Evolutionary conservation across 2,329 filamentous ascomycete species (phyloP), one percentile per base, ranked within the genome.

Genomic region (Aspergillus hiratsukae): DNA sequence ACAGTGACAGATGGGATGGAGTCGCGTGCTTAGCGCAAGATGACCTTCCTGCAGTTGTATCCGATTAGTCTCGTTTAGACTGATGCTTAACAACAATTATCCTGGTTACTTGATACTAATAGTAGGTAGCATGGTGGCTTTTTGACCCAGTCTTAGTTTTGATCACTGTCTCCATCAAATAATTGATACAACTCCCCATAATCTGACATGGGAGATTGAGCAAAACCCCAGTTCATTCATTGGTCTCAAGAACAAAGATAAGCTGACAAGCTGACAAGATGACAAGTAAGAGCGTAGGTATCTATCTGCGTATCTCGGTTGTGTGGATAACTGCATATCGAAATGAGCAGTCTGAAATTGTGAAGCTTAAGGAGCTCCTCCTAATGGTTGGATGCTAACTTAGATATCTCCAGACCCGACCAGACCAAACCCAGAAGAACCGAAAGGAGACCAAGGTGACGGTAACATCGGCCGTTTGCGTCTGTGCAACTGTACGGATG

Each of bases 391-490:
- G 14, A 37, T 37, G 23, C 3, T 23, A n/a, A n/a, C 14, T 35
- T 35, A 5, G 11, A 35, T 35, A 35, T 35, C 29, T 14, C 11
- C 4, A 35, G 31, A 6, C 31, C 14, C 14, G 14, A 37, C 31
- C 31, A 35, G 31, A 6, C 31, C 14, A 35, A 5, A 37, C 31
- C 31, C 31, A 37, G 31, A 37, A 37, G 31, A 17, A 37, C 6
- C 31, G 25, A 25, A 43, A 8, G 1, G 9, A 46, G 5, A 46
- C 3, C 21, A 57, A 61, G 19, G 60, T 6, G 54, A 65, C 60
- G 60, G 62, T 65, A 56, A 56, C 63, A 64, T 64, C 56, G 55
- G 54, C 49, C 19, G 54, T 28, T 57, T 58, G 58, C 55, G 57
- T 58, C 58, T 43, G 45, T 51, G 29, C 27, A 37, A 40, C 29